Conservation (phyloP, 176 grass and related monocot genomes). For the Carex littledalei region DNA sequence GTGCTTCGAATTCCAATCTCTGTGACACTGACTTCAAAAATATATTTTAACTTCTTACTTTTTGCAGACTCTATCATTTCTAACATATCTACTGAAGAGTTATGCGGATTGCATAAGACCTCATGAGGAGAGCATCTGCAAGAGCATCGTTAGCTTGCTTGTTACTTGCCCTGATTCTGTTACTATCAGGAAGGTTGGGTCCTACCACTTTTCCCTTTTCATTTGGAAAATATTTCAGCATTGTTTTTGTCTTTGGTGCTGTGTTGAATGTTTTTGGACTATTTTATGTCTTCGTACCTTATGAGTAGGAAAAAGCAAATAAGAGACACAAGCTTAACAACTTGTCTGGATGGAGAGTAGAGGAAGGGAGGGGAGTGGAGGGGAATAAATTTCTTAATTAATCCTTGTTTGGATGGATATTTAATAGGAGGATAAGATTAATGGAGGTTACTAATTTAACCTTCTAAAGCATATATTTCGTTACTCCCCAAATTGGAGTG, state of each 20-base stretch:
- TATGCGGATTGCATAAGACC: conserved; percentile 88
- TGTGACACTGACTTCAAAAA: not conserved
- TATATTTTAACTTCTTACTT: not conserved
- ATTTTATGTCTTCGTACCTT: not conserved
- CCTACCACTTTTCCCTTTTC: not conserved
- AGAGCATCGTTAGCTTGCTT: conserved; percentile 97
- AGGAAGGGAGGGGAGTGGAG: no score
- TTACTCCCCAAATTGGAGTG: no score
- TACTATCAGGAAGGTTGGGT: conserved; percentile 83
- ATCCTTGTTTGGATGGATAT: no score
- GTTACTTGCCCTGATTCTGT: conserved; percentile 97
- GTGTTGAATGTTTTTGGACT: not conserved
- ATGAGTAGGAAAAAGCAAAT: not conserved
- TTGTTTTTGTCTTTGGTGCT: not conserved
- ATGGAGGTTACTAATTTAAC: no score
- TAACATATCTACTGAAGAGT: conserved; percentile 93
- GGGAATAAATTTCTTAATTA: no score
- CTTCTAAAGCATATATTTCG: no score
- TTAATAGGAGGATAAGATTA: no score
- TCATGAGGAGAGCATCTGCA: conserved; percentile 99
- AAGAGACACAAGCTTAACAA: not conserved
- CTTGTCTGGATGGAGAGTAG: no score
- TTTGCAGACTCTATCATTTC: conserved; percentile 84
- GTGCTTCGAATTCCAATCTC: not conserved
- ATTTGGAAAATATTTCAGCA: not conserved